These are phyloP conservation scores for Colletotrichum sansevieriae DNA, from an alignment of 2,329 filamentous ascomycete species.

Conservation along the genomic window DNA sequence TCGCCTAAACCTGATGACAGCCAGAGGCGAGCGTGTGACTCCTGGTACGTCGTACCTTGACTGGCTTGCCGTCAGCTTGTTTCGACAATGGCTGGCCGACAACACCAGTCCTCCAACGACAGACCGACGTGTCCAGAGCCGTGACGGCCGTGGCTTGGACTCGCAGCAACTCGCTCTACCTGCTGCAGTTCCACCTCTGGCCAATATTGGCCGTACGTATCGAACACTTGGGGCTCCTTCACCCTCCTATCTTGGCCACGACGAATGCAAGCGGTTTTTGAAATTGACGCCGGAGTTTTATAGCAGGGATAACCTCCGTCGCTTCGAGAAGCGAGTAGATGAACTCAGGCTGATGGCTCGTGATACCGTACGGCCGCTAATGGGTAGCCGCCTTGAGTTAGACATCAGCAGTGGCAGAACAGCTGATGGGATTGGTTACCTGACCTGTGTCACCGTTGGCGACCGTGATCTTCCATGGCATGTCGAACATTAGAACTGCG, in stretches of 20 bases:
- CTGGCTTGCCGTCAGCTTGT: slow-evolving; percentile 89
- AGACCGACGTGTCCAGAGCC: slow-evolving; percentile 47
- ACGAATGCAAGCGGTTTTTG: slow-evolving; percentile 91
- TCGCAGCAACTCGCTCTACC: slow-evolving; percentile 52
- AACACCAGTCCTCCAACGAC: slow-evolving; percentile 80
- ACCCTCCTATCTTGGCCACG: slow-evolving; percentile 79
- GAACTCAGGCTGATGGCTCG: slow-evolving; percentile 88
- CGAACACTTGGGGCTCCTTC: slow-evolving; percentile 77
- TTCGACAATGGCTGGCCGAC: slow-evolving; percentile 93
- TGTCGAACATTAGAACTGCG: slow-evolving; percentile 49
- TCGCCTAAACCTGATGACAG: slow-evolving; percentile 82
- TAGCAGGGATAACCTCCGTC: slow-evolving; percentile 84
- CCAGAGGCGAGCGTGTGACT: slow-evolving; percentile 83
- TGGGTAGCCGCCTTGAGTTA: slow-evolving; percentile 86
- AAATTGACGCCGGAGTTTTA: slow-evolving; percentile 87
- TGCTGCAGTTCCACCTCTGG: slow-evolving; percentile 61
- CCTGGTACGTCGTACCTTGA: slow-evolving; percentile 86
- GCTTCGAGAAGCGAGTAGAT: slow-evolving; percentile 89
- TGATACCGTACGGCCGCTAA: slow-evolving; percentile 86
- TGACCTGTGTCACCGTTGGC: slow-evolving; percentile 64
- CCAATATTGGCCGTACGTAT: slow-evolving; percentile 79
- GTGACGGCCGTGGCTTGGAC: slow-evolving; percentile 48
- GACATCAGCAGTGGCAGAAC: slow-evolving; percentile 69
- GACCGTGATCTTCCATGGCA: slow-evolving; percentile 66
- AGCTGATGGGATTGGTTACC: slow-evolving; percentile 60